Percentiles rank a stretch among this genome's conserved stretches.
Evolutionary conservation across 2,329 filamentous ascomycete species (phyloP).

Genomic region (Corynespora cassiicola): DNA sequence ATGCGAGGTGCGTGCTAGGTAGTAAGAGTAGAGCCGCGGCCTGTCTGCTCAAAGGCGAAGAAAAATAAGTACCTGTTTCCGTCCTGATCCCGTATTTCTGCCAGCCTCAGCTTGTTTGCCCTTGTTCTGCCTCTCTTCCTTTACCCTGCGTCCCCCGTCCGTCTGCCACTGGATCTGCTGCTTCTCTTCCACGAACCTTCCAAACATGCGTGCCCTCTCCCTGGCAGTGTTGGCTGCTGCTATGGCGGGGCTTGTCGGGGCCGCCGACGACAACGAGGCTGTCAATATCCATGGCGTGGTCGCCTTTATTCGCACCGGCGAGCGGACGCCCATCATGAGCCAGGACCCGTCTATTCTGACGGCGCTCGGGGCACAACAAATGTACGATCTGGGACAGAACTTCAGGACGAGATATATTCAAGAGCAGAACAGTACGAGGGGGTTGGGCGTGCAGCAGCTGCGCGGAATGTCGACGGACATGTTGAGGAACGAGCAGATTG

Average conservation of each 20-base stretch:
- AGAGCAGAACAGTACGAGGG: conserved; percentile 18
- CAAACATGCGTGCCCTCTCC: conserved; percentile 34
- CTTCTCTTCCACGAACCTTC: conserved; percentile 7
- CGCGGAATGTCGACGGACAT: conserved; percentile 52
- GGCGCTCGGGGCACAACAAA: conserved; percentile 61
- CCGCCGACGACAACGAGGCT: conserved; percentile 18
- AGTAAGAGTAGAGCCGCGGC: too few species aligned
- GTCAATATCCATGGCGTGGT: conserved; percentile 57
- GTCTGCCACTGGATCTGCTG: conserved; percentile 3
- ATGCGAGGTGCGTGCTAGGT: conserved; percentile 16
- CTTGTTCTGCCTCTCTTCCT: conserved; percentile 4
- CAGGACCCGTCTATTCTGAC: conserved; percentile 51
- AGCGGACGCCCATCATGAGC: conserved; percentile 55
- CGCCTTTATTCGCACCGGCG: conserved; percentile 62
- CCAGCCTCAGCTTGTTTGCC: conserved; percentile 1
- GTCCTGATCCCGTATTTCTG: conserved; percentile 1
- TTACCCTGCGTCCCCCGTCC: background rate
- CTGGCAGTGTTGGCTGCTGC: conserved; percentile 31
- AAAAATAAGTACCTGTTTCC: conserved; percentile 26
- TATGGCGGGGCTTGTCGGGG: conserved; percentile 27
- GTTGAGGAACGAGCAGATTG: conserved; percentile 55
- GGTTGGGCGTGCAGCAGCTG: conserved; percentile 34
- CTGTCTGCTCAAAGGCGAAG: conserved; percentile 5
- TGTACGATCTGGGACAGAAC: conserved; percentile 56
- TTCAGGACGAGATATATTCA: conserved; percentile 62